Evolutionary conservation across 1,139 yeast genomes (phyloP).

Genomic region (Debaryomyces robertsiae): DNA sequence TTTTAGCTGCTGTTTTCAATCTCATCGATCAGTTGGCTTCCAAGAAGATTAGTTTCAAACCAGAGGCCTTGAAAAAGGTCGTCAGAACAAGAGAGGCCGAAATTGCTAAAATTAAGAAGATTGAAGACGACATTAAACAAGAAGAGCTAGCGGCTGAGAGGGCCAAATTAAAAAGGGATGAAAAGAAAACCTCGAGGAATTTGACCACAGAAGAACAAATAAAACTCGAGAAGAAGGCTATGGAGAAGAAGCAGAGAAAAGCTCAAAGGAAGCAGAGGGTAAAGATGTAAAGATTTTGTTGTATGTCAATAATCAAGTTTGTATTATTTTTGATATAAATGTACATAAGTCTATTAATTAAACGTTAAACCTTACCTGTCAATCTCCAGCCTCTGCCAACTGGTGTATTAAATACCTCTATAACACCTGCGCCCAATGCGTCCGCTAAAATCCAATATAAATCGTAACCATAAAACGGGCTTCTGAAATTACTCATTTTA

Average conservation of each 20-base stretch:
- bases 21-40: constrained; percentile 55
- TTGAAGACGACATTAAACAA: constrained; percentile 60
- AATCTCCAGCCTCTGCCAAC: constrained; percentile 72
- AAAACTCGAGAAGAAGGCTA: constrained; percentile 69
- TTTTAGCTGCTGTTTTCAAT: constrained; percentile 55
- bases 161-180: constrained; percentile 68
- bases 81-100: constrained; percentile 75
- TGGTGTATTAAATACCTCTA: constrained; percentile 69
- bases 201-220: constrained; percentile 73
- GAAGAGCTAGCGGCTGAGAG: constrained; percentile 71
- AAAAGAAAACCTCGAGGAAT: constrained; percentile 55
- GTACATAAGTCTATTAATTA: constrained; percentile 3
- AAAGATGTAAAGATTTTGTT: constrained; percentile 1
- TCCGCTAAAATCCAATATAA: constrained; percentile 67
- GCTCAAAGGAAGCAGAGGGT: constrained; percentile 34
- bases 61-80: constrained; percentile 77
- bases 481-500: constrained; percentile 49
- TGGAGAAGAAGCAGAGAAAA: constrained; percentile 46
- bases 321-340: neutral
- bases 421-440: constrained; percentile 66
- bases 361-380: constrained; percentile 45
- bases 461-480: constrained; percentile 61
- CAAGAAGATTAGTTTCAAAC: constrained; percentile 49
- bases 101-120: constrained; percentile 57
- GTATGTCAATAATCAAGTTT: neutral